phyloP scores from a whole-genome alignment of 192 early-diverging fungal species.

The Podila clonocystis region DNA sequence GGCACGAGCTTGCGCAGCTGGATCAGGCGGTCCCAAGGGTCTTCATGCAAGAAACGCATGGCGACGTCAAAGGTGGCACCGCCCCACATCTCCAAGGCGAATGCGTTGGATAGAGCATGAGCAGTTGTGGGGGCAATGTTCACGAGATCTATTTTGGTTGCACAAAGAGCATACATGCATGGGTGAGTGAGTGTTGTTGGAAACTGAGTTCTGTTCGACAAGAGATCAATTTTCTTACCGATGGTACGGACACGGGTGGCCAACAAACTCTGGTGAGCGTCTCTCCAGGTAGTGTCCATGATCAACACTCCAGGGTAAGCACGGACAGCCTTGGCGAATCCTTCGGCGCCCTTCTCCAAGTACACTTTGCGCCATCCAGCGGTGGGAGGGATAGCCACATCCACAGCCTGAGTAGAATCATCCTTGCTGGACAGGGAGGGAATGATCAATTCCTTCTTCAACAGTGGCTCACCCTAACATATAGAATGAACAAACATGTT shows the following conservation, averaged over 20 bases:
- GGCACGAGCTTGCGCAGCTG: constrained; percentile 87
- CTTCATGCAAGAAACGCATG: constrained; percentile 96
- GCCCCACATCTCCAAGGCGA: constrained; percentile 97
- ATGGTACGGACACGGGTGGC: constrained; percentile 96
- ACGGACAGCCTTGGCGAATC: constrained; percentile 92
- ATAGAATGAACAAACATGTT: not conserved
- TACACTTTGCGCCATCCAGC: constrained; percentile 92
- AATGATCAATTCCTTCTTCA: constrained; percentile 71
- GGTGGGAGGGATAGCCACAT: constrained; percentile 67
- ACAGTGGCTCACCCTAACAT: constrained; percentile 70
- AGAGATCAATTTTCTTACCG: constrained; percentile 67
- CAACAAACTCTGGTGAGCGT: constrained; percentile 95
- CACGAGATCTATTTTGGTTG: constrained; percentile 58
- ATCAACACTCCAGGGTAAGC: constrained; percentile 88
- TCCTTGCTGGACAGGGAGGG: constrained; percentile 62
- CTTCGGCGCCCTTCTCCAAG: constrained; percentile 85
- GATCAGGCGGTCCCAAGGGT: constrained; percentile 95
- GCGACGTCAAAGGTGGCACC: constrained; percentile 98
- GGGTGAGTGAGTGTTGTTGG: not conserved
- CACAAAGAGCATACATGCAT: not conserved
- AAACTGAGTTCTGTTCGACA: not conserved
- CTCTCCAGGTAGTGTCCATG: constrained; percentile 98
- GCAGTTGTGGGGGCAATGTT: constrained; percentile 90
- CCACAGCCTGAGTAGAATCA: constrained; percentile 52
- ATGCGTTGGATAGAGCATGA: constrained; percentile 87